Base-by-base conservation (phyloP, 2,329 filamentous ascomycete genomes). In the Ophiosphaerella herpotricha region DNA sequence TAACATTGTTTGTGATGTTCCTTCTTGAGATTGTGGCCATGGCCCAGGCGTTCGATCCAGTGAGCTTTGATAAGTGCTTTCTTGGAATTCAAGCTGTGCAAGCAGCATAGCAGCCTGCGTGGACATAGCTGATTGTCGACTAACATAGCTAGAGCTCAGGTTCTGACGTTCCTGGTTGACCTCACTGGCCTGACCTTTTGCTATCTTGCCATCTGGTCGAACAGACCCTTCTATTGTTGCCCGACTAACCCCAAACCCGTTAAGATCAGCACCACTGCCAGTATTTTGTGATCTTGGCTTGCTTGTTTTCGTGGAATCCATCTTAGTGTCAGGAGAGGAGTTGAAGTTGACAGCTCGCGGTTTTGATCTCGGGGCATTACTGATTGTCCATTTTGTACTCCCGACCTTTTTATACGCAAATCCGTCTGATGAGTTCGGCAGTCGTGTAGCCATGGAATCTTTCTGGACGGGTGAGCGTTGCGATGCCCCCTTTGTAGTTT, bases 101-200 rank as follows among this genome's bases (percentile, higher is more conserved):
- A 68, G 47, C 46, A 67, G 43, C 56, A 75, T 61, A 26, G 73
- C 64, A 18, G 68, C 66, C 54, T 74, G 73, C 2, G 70, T 74
- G 8, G 67, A 74, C 38, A 64, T 62, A 31, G 66, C 58, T 3
- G 64, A 71, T 5, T 66, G 55, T 23, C 50, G 57, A 39, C 56
- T 55, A 6, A 54, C 48, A 21, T 32, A 44, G 26, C 43, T 46
- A 16, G 41, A 50, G 7, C 24, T 24, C 16, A 51, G 12, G 9
- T 51, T 53, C 12, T 45, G 39, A 1, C 35, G 12, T 8, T 38
- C 38, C 8, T 45, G 40, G n/a, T 33, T 40, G 7, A 45, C 4
- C 13, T 41, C 42, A 7, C 43, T 45, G 8, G 5, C 31, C 18
- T 39, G 11, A n/a, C 7, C 34, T 18, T 39, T 41, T 16, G 18